Percentiles rank a stretch among this genome's conserved stretches.
These are phyloP conservation scores for Zygotorulaspora mrakii DNA, from an alignment of 1,139 yeast genomes.

Conservation along the genomic window DNA sequence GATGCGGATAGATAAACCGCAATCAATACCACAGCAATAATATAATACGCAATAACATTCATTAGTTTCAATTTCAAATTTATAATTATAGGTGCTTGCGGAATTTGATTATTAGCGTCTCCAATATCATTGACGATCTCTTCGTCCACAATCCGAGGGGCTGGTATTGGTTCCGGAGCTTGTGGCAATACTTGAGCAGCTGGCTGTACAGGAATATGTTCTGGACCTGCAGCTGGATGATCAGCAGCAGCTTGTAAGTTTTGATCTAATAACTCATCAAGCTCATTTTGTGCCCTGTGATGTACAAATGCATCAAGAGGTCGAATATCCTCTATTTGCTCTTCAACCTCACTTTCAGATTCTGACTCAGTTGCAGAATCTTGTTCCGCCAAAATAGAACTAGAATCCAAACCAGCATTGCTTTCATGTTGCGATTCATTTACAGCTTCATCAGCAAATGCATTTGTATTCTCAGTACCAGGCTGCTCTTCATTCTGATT, in stretches of 20 bases:
- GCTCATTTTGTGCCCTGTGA: constrained; percentile 22
- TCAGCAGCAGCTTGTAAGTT: constrained; percentile 13
- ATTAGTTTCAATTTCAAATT: constrained; percentile 27
- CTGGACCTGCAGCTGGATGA: constrained; percentile 15
- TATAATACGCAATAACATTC: constrained; percentile 28
- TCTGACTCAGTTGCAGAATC: constrained; percentile 1
- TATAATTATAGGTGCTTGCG: constrained; percentile 24
- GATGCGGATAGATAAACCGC: constrained; percentile 45
- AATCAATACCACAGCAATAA: constrained; percentile 44
- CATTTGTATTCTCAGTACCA: too few relatives aligned
- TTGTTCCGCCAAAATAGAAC: neutral
- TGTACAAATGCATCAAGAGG: constrained; percentile 17
- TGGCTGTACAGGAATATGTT: constrained; percentile 5
- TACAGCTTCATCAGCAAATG: constrained; percentile 15
- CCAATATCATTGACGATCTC: constrained; percentile 10
- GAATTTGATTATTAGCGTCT: constrained; percentile 19
- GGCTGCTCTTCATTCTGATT: constrained; percentile 20
- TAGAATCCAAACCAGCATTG: neutral
- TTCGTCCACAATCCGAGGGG: constrained; percentile 11
- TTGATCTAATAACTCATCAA: constrained; percentile 23
- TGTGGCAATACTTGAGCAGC: constrained; percentile 8
- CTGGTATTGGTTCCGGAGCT: constrained; percentile 8
- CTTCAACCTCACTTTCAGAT: constrained; percentile 12
- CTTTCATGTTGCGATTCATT: constrained; percentile 4
- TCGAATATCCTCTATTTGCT: constrained; percentile 6